These are phyloP conservation scores for Oryza glaberrima DNA, from an alignment of 176 grass and related monocot species.

Conservation along the genomic window DNA sequence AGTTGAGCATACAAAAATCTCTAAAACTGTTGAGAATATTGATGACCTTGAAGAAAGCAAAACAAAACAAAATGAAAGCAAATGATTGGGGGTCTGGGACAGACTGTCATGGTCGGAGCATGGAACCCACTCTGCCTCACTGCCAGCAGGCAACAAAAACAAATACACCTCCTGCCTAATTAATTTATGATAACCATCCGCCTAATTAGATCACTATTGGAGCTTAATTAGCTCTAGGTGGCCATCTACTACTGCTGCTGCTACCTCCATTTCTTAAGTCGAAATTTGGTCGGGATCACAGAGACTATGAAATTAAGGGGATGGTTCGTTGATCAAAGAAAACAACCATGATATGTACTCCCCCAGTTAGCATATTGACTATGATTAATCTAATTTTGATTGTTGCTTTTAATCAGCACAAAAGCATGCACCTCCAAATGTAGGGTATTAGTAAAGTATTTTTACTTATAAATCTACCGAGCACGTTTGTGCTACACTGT, in stretches of 20 bases:
- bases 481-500: no score
- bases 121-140: constrained; percentile 38
- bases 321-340: neutral
- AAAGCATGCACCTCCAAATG: neutral
- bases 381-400: neutral
- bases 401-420: neutral
- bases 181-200: neutral
- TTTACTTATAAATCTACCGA: neutral
- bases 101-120: constrained; percentile 50
- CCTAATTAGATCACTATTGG: neutral
- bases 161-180: neutral
- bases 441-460: neutral
- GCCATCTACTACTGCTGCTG: neutral
- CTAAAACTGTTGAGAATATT: neutral
- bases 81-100: constrained; percentile 35
- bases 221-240: constrained; percentile 8
- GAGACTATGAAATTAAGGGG: neutral
- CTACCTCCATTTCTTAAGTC: neutral
- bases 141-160: constrained; percentile 30
- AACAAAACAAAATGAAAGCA: neutral
- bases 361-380: neutral
- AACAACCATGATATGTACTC: neutral
- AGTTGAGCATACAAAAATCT: neutral
- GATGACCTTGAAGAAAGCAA: neutral
- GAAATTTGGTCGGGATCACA: neutral